phyloP scores from a whole-genome alignment of 148 eudicot genomes.

The Fallopia convolvulus region DNA sequence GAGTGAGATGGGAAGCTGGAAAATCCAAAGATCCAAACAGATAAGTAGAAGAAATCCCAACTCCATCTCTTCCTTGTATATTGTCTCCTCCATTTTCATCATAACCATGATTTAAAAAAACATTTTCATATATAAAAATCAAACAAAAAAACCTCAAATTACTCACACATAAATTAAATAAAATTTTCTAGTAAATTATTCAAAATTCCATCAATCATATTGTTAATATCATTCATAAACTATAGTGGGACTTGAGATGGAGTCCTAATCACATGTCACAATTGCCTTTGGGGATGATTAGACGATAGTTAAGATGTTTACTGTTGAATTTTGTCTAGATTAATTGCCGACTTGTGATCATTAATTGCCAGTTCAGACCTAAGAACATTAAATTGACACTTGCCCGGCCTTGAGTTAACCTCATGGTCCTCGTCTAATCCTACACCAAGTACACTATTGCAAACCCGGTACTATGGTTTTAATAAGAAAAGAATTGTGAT shows the following conservation, averaged over 20 bases:
- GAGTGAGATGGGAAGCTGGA: neutral
- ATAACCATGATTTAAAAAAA: neutral
- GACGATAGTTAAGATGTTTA: constrained; percentile 1
- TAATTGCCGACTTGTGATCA: neutral
- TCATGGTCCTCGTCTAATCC: too few species aligned
- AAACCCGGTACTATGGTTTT: too few species aligned
- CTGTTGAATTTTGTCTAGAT: neutral
- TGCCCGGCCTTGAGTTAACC: too few species aligned
- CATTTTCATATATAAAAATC: neutral
- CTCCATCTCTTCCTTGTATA: constrained; percentile 5
- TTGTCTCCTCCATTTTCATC: constrained; percentile 10
- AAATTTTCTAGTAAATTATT: neutral
- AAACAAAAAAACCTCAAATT: neutral
- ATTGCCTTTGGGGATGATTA: neutral
- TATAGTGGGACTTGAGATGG: neutral
- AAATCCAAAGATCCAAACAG: neutral
- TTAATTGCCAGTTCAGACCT: neutral
- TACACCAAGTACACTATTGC: too few species aligned
- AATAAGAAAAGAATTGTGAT: too few species aligned
- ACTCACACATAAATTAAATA: neutral
- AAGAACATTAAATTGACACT: too few species aligned
- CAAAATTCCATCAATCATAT: neutral
- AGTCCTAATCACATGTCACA: constrained; percentile 5
- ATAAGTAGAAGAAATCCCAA: constrained; percentile 1
- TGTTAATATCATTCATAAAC: neutral